These are phyloP conservation scores for Diaporthe ilicicola DNA, from an alignment of 2,329 filamentous ascomycete species.

Conservation along the genomic window DNA sequence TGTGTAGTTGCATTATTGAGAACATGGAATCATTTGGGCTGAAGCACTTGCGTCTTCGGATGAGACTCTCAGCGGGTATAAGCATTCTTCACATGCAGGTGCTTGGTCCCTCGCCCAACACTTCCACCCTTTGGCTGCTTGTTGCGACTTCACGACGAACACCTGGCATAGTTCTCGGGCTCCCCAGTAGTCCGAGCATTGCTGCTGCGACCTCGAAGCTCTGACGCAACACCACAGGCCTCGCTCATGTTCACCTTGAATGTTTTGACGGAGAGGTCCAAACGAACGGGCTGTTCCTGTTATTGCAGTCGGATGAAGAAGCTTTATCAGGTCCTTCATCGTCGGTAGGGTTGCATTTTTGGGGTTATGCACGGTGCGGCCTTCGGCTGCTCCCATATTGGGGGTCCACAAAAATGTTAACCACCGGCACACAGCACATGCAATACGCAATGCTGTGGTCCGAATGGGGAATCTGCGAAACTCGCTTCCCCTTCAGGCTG, in stretches of 20 bases:
- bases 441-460: not conserved
- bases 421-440: not conserved
- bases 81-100: conserved; percentile 15
- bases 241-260: not conserved
- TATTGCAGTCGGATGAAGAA: not conserved
- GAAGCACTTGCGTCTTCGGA: conserved; percentile 1
- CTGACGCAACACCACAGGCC: not conserved
- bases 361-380: conserved; percentile 17
- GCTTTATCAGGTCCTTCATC: not conserved
- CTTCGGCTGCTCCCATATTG: conserved; percentile 27
- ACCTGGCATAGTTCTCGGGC: not conserved
- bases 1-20: not conserved
- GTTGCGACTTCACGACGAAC: conserved; percentile 10
- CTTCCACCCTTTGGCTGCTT: not conserved
- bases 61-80: conserved; percentile 3
- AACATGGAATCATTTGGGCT: not conserved
- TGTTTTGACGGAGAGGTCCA: not conserved
- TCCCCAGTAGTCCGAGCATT: not conserved
- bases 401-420: conserved; percentile 32
- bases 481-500: conserved; percentile 49
- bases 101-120: conserved; percentile 4
- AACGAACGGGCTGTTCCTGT: not conserved
- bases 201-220: not conserved
- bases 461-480: conserved; percentile 44
- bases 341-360: conserved; percentile 20